Percentiles rank a stretch among this genome's conserved stretches.
Evolutionary conservation across 176 grass and related monocot genomes (phyloP).

Genomic region (Musa acuminata): DNA sequence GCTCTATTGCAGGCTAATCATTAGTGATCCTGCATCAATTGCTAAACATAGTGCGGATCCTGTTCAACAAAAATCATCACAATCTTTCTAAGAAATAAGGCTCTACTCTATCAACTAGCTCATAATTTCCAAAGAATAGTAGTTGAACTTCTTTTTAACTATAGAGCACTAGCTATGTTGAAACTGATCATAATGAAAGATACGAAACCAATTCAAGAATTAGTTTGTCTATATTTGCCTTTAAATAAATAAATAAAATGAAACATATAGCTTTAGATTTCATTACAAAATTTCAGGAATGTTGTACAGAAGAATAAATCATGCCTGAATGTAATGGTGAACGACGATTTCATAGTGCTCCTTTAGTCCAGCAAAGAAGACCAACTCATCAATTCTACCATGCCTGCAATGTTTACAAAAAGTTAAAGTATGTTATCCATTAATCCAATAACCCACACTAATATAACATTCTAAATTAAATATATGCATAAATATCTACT

Average conservation of each 20-base stretch:
- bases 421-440: neutral
- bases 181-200: no score
- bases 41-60: no score
- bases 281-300: neutral
- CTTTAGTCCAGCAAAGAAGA: conserved; percentile 93
- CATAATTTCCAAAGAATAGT: no score
- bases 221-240: neutral
- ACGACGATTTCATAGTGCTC: conserved; percentile 89
- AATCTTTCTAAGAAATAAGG: no score
- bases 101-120: no score
- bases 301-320: conserved; percentile 16
- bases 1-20: no score
- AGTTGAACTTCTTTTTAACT: no score
- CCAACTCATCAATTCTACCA: conserved; percentile 83
- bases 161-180: no score
- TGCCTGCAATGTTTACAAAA: conserved; percentile 48
- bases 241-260: neutral
- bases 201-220: no score
- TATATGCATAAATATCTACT: neutral
- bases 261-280: neutral
- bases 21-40: no score
- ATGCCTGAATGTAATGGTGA: conserved; percentile 93
- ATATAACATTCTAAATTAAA: neutral
- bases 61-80: no score
- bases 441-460: no score